Conservation (phyloP, 306 rosid species). For the Astragalus glycyphyllos region DNA sequence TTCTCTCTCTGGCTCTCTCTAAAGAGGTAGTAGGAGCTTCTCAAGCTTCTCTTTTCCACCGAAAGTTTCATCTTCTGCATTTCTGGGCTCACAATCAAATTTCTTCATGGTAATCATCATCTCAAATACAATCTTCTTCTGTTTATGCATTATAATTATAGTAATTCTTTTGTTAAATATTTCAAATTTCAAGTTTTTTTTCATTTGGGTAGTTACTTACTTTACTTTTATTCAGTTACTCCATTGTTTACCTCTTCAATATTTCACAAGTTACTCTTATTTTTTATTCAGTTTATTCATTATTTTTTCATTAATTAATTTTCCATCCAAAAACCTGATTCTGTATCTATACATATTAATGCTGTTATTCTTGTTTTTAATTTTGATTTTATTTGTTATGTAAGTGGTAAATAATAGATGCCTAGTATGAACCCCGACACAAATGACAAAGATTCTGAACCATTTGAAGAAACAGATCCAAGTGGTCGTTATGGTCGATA, state of each 20-base stretch:
- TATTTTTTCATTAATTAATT: neutral
- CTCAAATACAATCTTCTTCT: neutral
- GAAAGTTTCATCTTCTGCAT: constrained; percentile 14
- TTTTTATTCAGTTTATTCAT: neutral
- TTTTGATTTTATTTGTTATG: neutral
- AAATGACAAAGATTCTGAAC: constrained; percentile 65
- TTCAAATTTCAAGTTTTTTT: neutral
- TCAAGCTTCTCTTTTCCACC: constrained; percentile 37
- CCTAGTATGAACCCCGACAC: constrained; percentile 50
- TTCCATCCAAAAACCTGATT: neutral
- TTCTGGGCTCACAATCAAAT: constrained; percentile 16
- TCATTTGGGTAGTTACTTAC: neutral
- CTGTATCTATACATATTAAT: neutral
- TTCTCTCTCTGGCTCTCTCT: neutral
- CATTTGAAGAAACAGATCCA: constrained; percentile 73
- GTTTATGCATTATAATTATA: neutral
- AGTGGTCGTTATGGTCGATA: constrained; percentile 78
- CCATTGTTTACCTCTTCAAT: neutral
- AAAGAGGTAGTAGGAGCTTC: neutral
- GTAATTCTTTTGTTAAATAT: neutral
- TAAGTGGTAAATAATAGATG: constrained; percentile 54
- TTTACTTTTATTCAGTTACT: neutral
- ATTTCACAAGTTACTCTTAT: neutral
- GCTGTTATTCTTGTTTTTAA: constrained; percentile 3
- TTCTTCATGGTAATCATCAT: constrained; percentile 44